Conservation (phyloP, 2,329 filamentous ascomycete genomes). For the Penicillium sp. region DNA sequence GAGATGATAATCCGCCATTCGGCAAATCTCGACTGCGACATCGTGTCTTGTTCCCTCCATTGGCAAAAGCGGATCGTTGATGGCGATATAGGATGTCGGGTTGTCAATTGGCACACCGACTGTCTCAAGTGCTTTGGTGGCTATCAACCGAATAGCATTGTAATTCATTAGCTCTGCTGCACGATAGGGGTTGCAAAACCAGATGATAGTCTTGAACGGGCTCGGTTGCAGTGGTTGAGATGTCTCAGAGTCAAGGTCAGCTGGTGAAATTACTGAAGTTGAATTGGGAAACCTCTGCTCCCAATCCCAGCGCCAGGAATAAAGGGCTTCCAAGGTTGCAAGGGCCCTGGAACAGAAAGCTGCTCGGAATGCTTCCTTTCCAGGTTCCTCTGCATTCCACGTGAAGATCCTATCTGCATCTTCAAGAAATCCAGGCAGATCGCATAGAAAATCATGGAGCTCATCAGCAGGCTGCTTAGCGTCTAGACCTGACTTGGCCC, state of each 20-base stretch:
- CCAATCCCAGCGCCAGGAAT: conserved; percentile 20
- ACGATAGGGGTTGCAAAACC: conserved; percentile 12
- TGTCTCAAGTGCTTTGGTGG: conserved; percentile 6
- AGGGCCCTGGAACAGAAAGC: neutral
- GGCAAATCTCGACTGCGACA: conserved; percentile 18
- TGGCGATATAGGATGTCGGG: neutral
- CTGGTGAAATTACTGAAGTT: conserved; percentile 1
- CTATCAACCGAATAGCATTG: conserved; percentile 11
- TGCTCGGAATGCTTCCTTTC: conserved; percentile 4
- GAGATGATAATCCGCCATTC: conserved; percentile 20
- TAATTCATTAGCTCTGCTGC: conserved; percentile 17
- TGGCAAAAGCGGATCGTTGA: conserved; percentile 18
- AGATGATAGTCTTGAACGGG: conserved; percentile 17
- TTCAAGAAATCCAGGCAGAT: conserved; percentile 17
- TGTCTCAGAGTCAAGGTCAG: neutral
- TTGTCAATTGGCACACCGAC: conserved; percentile 3
- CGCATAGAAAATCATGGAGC: conserved; percentile 14
- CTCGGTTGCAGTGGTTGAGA: neutral
- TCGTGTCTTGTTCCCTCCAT: conserved; percentile 19
- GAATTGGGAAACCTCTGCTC: conserved; percentile 10
- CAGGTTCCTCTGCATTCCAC: neutral
- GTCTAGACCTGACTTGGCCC: conserved; percentile 9
- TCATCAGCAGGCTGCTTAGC: conserved; percentile 5
- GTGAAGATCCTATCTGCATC: conserved; percentile 6
- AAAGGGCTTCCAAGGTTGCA: conserved; percentile 7